These are phyloP conservation scores for Cryphonectria japonica DNA, from an alignment of 2,329 filamentous ascomycete genomes.

Conservation along the genomic window DNA sequence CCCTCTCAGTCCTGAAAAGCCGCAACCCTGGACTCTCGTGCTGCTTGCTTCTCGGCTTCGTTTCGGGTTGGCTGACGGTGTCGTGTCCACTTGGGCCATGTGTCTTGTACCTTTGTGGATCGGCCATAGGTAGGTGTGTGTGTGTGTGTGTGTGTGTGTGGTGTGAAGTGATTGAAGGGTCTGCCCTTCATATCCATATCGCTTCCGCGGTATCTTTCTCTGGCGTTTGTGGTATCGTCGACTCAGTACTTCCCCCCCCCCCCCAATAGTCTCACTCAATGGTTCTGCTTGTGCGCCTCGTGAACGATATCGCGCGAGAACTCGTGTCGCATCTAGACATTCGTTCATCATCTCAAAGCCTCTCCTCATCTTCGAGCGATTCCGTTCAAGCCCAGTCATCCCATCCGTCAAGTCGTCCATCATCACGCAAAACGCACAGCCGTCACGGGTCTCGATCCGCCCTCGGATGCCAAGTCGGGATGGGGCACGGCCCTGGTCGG, in stretches of 20 bases:
- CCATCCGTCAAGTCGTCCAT: not conserved
- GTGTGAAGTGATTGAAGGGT: not conserved
- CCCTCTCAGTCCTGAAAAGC: not conserved
- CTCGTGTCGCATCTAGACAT: not conserved
- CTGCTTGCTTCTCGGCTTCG: not conserved
- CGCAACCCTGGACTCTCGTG: not conserved
- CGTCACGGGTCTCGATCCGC: not conserved
- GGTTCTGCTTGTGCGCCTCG: not conserved
- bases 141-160: not conserved
- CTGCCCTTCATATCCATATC: not conserved
- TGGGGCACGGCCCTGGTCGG: slow-evolving; percentile 8
- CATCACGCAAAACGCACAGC: slow-evolving; percentile 3
- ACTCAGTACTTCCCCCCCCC: not conserved
- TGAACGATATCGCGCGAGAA: not conserved
- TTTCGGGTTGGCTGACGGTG: not conserved
- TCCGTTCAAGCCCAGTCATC: not conserved
- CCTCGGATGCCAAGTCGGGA: not conserved
- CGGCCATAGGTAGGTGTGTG: not conserved
- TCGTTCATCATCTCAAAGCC: not conserved
- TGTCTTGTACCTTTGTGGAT: not conserved
- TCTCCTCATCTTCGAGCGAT: not conserved
- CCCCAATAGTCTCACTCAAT: not conserved
- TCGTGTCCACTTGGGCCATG: not conserved
- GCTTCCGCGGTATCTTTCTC: not conserved
- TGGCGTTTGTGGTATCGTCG: not conserved